These are phyloP conservation scores for Aurantiochytrium sp. DNA, from an alignment of 108 stramenopile species.

Conservation along the genomic window DNA sequence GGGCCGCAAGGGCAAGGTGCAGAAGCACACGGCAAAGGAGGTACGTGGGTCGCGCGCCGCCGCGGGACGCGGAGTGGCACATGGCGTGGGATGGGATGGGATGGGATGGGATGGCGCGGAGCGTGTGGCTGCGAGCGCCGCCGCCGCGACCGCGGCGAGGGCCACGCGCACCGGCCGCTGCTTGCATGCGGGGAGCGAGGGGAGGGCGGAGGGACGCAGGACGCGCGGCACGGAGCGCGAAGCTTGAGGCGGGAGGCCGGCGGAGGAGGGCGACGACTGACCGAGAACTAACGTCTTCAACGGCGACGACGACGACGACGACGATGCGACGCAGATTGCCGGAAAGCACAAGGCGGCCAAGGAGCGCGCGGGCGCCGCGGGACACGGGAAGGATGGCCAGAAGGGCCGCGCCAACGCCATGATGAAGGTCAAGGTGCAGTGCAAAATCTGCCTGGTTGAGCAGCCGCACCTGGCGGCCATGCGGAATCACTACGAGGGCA, in stretches of 20 bases:
- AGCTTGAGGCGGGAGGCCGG: too few relatives aligned
- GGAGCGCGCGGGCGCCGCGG: conserved; percentile 21
- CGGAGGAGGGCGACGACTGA: neutral
- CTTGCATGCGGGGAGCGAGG: neutral
- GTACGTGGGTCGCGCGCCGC: neutral
- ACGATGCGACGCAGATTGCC: neutral
- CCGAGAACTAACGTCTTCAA: neutral
- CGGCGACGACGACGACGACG: too few relatives aligned
- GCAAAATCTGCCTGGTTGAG: neutral
- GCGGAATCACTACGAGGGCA: conserved; percentile 19
- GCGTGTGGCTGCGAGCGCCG: neutral
- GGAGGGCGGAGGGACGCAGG: too few relatives aligned
- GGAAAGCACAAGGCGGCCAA: conserved; percentile 5
- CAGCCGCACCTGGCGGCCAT: neutral
- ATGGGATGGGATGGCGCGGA: neutral
- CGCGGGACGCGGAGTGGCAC: neutral
- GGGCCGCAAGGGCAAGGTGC: conserved; percentile 30
- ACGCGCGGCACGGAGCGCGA: too few relatives aligned
- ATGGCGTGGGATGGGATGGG: neutral
- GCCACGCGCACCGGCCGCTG: neutral
- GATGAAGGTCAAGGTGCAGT: conserved; percentile 18
- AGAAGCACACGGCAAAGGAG: conserved; percentile 32
- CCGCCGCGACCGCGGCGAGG: neutral
- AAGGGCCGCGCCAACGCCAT: neutral
- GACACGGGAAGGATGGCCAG: neutral